phyloP scores from a whole-genome alignment of 352 stramenopile species.

The Phytopythium chamaehyphon region DNA sequence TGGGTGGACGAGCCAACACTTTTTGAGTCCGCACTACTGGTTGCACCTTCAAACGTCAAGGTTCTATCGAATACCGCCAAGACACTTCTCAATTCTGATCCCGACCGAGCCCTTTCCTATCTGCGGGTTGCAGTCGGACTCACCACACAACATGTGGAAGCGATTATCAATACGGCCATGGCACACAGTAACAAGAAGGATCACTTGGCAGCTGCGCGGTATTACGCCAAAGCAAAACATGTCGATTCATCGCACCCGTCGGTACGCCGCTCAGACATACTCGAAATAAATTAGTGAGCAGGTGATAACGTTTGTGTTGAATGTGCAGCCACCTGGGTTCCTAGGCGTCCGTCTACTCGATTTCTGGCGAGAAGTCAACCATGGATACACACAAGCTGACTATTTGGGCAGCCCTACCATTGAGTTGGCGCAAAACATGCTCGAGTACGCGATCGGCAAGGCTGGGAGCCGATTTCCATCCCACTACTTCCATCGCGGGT shows the following conservation, averaged over 20 bases:
- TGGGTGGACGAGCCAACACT: slow-evolving; percentile 56
- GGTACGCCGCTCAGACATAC: not conserved
- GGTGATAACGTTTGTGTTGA: too few species aligned
- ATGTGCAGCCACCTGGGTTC: slow-evolving; percentile 25
- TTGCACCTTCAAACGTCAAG: slow-evolving; percentile 72
- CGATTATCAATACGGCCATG: slow-evolving; percentile 53
- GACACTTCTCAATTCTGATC: slow-evolving; percentile 44
- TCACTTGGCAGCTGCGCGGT: not conserved
- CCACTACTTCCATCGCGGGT: slow-evolving; percentile 36
- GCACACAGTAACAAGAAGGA: slow-evolving; percentile 18
- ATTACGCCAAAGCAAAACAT: not conserved
- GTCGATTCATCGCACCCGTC: slow-evolving; percentile 1
- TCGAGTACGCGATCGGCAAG: slow-evolving; percentile 30
- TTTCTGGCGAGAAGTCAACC: slow-evolving; percentile 23
- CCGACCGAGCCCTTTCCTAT: slow-evolving; percentile 28
- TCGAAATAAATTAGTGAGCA: too few species aligned
- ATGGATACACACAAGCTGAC: slow-evolving; percentile 6
- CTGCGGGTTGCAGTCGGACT: slow-evolving; percentile 31
- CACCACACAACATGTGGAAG: slow-evolving; percentile 44
- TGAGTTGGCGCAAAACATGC: slow-evolving; percentile 12
- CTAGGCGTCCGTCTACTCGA: slow-evolving; percentile 30
- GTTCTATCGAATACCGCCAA: slow-evolving; percentile 73
- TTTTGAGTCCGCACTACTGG: slow-evolving; percentile 46
- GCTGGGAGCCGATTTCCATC: slow-evolving; percentile 23
- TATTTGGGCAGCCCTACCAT: slow-evolving; percentile 29